phyloP scores from a whole-genome alignment of 2,329 filamentous ascomycete genomes.

The Albifimbria verrucaria region DNA sequence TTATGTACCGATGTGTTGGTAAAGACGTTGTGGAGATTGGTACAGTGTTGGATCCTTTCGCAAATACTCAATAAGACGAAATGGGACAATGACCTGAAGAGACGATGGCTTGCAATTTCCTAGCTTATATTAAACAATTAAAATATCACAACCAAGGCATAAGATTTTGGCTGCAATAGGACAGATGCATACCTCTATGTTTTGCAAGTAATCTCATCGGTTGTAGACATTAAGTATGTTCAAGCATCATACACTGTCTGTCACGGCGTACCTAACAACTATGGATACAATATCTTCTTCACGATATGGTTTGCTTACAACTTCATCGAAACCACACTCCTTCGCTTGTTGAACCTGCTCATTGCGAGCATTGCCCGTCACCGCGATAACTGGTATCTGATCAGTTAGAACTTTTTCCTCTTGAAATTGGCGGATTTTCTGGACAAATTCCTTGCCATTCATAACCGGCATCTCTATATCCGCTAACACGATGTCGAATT shows the following conservation, averaged over 20 bases:
- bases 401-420: neutral
- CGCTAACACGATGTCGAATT: neutral
- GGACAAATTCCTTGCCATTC: neutral
- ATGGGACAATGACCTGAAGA: too few relatives aligned
- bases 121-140: too few relatives aligned
- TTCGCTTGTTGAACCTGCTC: neutral
- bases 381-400: neutral
- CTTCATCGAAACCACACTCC: neutral
- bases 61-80: too few relatives aligned
- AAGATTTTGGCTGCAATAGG: too few relatives aligned
- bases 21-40: too few relatives aligned
- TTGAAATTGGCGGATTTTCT: neutral
- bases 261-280: neutral
- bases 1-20: too few relatives aligned
- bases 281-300: neutral
- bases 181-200: too few relatives aligned
- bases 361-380: neutral
- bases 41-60: too few relatives aligned
- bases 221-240: neutral
- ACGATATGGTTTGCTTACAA: neutral
- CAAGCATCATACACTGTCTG: neutral
- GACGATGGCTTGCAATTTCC: too few relatives aligned
- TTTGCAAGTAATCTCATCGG: too few relatives aligned
- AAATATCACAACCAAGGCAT: too few relatives aligned
- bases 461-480: constrained; percentile 2